Base-by-base conservation (phyloP, 345 rosid genomes). In the Gossypium raimondii region DNA sequence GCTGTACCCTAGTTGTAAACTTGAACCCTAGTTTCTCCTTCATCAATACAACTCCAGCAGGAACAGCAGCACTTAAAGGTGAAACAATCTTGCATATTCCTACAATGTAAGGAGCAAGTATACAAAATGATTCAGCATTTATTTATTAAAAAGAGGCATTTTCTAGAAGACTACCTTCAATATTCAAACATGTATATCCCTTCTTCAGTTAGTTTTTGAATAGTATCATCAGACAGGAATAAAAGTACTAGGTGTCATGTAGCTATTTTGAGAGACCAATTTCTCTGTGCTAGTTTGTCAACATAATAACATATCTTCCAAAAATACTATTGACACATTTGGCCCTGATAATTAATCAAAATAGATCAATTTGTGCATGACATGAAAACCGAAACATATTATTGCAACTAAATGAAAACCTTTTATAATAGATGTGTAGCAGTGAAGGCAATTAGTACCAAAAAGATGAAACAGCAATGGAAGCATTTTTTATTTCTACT, bases 1-100 rank as follows among this genome's bases (percentile, higher is more conserved):
- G 99, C 69, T 96, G 99, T 72, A 96, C 95, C 77, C 99, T 90
- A 48, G 99, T 93, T 63, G 98, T 93, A 83, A 96, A 96, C 85
- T 90, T 96, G 80, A 96, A 96, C 67, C 97, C 92, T 75, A 86
- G 82, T 77, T 90, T 87, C 82, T 96, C 98, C 84, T 83, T 92
- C 89, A 83, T 89, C 81, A 96, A 79, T 68, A 96, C 98, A 76
- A 84, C 81, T 45, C 99, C 98, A 55, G 98, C 97, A 75, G 99
- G 97, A 80, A 86, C 95, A 75, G 97, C 85, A 67, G 97, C 91
- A 78, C 82, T 86, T 77, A 93, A 62, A 60, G 99, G 99, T 68
- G 93, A 93, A 61, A 89, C 20, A 64, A 96, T 96, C 87, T 96
- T 96, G 91, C 99, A 96, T 67, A 96, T 86, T 77, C 99, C 99